phyloP scores from a whole-genome alignment of 805 yeast species.

The Starmerella potacharoeniae region DNA sequence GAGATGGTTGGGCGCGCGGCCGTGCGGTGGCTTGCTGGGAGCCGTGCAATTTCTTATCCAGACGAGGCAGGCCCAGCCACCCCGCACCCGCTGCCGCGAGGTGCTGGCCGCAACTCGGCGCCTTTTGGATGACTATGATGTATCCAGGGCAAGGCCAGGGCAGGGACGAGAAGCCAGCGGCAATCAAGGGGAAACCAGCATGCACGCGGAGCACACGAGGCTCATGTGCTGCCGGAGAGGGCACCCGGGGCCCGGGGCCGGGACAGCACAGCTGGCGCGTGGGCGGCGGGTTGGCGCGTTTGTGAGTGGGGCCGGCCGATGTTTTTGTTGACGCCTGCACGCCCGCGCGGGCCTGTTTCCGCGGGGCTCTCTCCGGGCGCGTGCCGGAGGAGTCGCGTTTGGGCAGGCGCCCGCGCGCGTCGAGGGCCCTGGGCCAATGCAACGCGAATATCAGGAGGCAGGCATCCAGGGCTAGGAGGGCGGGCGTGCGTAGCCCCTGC shows the following conservation, averaged over 20 bases:
- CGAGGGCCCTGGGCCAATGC: not conserved
- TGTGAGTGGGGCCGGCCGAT: no score
- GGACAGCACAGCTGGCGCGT: no score
- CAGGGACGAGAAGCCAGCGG: not conserved
- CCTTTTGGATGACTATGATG: not conserved
- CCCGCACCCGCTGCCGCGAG: no score
- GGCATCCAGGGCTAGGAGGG: slow-evolving; percentile 3
- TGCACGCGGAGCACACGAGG: no score
- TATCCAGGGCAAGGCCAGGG: not conserved
- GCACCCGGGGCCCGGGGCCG: no score
- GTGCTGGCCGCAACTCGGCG: not conserved
- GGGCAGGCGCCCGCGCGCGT: not conserved
- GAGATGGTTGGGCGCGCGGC: not conserved
- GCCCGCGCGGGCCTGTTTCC: no score
- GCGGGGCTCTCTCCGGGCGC: not conserved
- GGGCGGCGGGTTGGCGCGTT: no score
- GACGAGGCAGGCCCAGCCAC: not conserved
- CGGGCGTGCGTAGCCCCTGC: not conserved
- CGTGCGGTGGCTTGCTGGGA: not conserved
- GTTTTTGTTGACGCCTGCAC: no score
- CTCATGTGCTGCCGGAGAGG: no score
- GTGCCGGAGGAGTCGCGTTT: not conserved
- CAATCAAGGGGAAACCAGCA: not conserved
- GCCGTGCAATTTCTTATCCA: not conserved
- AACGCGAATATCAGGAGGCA: not conserved